Base-by-base conservation (phyloP, 257 asterid species). In the Linaria vulgaris region DNA sequence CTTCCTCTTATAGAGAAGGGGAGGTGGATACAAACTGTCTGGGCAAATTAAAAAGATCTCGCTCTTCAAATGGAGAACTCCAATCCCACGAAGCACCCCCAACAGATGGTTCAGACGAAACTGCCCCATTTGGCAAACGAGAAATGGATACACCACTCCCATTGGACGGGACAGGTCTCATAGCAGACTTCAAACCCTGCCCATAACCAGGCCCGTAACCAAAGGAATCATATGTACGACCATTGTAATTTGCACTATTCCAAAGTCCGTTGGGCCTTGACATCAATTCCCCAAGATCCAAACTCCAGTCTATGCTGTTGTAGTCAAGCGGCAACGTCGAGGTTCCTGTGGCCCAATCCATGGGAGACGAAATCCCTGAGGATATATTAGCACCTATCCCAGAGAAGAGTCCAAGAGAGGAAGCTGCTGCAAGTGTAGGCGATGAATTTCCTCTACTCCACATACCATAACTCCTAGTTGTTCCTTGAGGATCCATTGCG, bases 11-110 rank as follows among this genome's bases (percentile, higher is more conserved):
- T 62, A 82, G 77, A 43, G 90, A 56, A 74, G 92, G 90, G 31
- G 88, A 77, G 70, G 84, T 76, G 75, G 34, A 27, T 27, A 84
- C 90, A 75, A 71, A 79, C 82, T 77, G 88, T 59, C 95, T 78
- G 69, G 89, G 81, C 53, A 86, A 69, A 81, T 85, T 73, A 76
- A 86, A 86, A 63, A 86, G 80, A 63, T 86, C 95, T 50, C 44
- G 84, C 75, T 84, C 95, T 65, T 86, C 95, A 44, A 86, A 86
- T 12, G 95, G 95, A 54, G 91, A 84, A 54, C 79, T 80, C 95
- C 95, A 86, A 24, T 82, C 91, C 24, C 84, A 71, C 9, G 83
- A 76, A n/a, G n/a, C n/a, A 34, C 69, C 78, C 38, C 79, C 65
- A 27, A 3, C 34, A 6, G 34, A 27, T 6, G 34, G 34, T 24